These are phyloP conservation scores for Exophiala sp. DNA, from an alignment of 2,329 filamentous ascomycete species.

Conservation along the genomic window DNA sequence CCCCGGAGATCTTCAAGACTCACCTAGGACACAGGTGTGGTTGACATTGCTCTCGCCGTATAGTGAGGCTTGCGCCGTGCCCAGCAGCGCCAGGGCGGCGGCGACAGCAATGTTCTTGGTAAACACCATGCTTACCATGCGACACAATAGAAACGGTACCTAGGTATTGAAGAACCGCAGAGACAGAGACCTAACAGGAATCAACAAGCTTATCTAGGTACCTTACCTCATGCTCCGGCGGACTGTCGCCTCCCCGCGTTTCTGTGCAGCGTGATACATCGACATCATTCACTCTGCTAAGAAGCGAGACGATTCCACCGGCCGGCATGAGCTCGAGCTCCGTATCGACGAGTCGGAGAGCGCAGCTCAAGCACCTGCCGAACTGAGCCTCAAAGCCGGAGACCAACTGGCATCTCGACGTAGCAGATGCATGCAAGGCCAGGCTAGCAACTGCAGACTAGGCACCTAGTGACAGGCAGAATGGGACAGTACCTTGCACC, in stretches of 20 bases:
- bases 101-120: slow-evolving; percentile 9
- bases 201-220: too few relatives aligned
- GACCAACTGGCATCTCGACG: background rate
- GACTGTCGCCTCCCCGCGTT: background rate
- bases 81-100: slow-evolving; percentile 6
- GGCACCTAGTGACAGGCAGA: background rate
- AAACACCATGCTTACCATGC: slow-evolving; percentile 5
- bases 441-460: background rate
- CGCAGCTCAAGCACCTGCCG: slow-evolving; percentile 15
- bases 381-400: background rate
- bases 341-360: slow-evolving; percentile 16
- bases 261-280: background rate
- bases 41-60: slow-evolving; percentile 49
- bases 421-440: background rate
- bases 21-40: slow-evolving; percentile 52
- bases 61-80: slow-evolving; percentile 27
- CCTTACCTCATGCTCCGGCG: background rate
- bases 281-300: too few relatives aligned
- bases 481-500: slow-evolving; percentile 3
- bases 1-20: slow-evolving; percentile 3
- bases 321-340: too few relatives aligned
- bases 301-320: too few relatives aligned
- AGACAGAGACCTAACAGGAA: too few relatives aligned
- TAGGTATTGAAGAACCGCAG: too few relatives aligned
- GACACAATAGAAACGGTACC: background rate